Percentiles rank a stretch among this genome's conserved stretches.
phyloP scores from a whole-genome alignment of 1,284 basidiomycete genomes.

The Malassezia slooffiae region DNA sequence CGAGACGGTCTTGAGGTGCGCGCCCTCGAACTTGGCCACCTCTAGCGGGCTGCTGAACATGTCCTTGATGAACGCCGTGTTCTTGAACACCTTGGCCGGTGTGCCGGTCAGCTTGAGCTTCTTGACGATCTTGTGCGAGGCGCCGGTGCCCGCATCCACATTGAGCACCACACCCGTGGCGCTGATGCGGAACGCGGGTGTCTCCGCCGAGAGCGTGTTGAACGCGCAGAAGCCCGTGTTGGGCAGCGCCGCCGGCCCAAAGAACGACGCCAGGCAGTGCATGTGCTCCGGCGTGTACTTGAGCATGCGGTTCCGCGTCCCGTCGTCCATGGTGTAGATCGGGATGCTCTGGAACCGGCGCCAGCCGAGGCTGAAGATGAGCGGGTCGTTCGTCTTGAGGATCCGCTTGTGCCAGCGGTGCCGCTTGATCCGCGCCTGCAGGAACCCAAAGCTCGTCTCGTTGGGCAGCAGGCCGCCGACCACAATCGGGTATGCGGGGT shows the following conservation, averaged over 20 bases:
- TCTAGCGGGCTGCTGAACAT: slow-evolving; percentile 91
- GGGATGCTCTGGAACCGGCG: slow-evolving; percentile 87
- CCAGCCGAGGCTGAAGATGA: slow-evolving; percentile 93
- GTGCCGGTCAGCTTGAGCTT: slow-evolving; percentile 92
- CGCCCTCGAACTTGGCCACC: slow-evolving; percentile 96
- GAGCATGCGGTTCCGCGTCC: slow-evolving; percentile 78
- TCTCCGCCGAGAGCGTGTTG: slow-evolving; percentile 64
- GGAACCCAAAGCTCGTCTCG: slow-evolving; percentile 78
- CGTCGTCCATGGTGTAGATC: slow-evolving; percentile 87
- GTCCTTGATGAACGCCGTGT: slow-evolving; percentile 94
- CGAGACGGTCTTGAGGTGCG: slow-evolving; percentile 84
- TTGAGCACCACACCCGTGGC: slow-evolving; percentile 92
- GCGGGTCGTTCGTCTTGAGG: slow-evolving; percentile 92
- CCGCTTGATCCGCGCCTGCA: slow-evolving; percentile 90
- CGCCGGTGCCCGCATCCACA: slow-evolving; percentile 54
- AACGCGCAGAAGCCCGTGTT: slow-evolving; percentile 95
- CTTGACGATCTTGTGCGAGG: slow-evolving; percentile 84
- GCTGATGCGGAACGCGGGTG: slow-evolving; percentile 71
- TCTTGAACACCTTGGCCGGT: slow-evolving; percentile 96
- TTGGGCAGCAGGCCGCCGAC: slow-evolving; percentile 82
- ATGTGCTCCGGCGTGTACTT: slow-evolving; percentile 99
- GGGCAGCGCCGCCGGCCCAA: slow-evolving; percentile 33
- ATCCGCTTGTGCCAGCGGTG: slow-evolving; percentile 88
- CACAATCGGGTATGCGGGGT: slow-evolving; percentile 78
- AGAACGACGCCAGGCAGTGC: slow-evolving; percentile 94